A percentile compares a stretch with the other conserved stretches of the same genome.
Conservation (phyloP, 441 rosid species). For the Melastoma candidum region DNA sequence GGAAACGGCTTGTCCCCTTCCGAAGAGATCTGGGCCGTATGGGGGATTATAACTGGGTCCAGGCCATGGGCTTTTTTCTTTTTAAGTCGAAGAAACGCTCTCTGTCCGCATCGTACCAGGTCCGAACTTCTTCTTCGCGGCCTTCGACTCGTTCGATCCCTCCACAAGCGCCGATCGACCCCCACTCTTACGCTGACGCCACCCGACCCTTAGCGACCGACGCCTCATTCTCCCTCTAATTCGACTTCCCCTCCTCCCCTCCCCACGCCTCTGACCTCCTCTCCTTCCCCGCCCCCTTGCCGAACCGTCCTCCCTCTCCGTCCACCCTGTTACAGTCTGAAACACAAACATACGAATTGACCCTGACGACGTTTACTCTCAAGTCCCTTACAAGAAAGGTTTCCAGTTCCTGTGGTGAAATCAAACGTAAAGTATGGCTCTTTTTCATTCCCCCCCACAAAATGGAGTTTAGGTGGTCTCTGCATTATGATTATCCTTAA, state of each 20-base stretch:
- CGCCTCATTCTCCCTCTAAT: conserved; percentile 57
- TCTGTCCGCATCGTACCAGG: too few species aligned
- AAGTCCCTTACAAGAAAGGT: conserved; percentile 88
- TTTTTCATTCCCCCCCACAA: neutral
- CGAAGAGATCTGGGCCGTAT: too few species aligned
- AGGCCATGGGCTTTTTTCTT: too few species aligned
- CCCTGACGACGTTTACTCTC: conserved; percentile 74
- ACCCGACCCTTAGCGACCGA: conserved; percentile 57
- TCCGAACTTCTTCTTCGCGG: neutral
- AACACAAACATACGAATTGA: conserved; percentile 68
- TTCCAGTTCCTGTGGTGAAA: conserved; percentile 78
- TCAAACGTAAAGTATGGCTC: conserved; percentile 68
- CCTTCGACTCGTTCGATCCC: neutral
- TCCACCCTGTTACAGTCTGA: conserved; percentile 40
- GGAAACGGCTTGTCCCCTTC: too few species aligned
- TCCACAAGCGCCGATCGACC: conserved; percentile 46
- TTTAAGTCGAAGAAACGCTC: too few species aligned
- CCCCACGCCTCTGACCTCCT: conserved; percentile 72
- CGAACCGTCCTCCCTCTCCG: conserved; percentile 41
- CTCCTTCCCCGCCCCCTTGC: conserved; percentile 38
- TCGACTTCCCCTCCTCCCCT: conserved; percentile 62
- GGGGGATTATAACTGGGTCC: too few species aligned
- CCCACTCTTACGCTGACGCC: conserved; percentile 73
- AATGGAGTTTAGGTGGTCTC: conserved; percentile 5
- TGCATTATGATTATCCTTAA: conserved; percentile 8